A percentile compares a stretch with the other conserved stretches of the same genome.
These are phyloP conservation scores for Cadophora malorum DNA, from an alignment of 2,329 filamentous ascomycete genomes.

Conservation along the genomic window DNA sequence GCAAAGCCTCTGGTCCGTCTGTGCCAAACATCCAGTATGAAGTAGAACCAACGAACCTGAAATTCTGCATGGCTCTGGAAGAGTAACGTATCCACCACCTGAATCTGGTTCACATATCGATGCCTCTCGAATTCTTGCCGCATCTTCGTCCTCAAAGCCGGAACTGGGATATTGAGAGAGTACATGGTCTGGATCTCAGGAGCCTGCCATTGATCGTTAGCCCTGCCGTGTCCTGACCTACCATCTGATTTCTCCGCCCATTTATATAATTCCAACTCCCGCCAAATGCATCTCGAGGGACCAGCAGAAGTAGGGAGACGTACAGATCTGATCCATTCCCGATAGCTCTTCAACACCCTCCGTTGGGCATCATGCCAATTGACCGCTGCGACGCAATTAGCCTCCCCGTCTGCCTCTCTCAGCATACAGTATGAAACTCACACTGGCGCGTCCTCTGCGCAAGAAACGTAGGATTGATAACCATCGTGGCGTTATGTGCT, in stretches of 20 bases:
- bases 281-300: not conserved
- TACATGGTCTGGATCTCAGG: slow-evolving; percentile 99
- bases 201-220: slow-evolving; percentile 62
- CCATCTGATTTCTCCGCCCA: not conserved
- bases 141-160: slow-evolving; percentile 88
- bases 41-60: slow-evolving; percentile 67
- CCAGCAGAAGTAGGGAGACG: slow-evolving; percentile 46
- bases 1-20: not conserved
- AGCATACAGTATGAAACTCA: slow-evolving; percentile 53
- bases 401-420: slow-evolving; percentile 53
- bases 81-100: slow-evolving; percentile 86
- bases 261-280: not conserved
- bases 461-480: slow-evolving; percentile 92
- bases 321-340: slow-evolving; percentile 96
- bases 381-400: slow-evolving; percentile 67
- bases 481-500: slow-evolving; percentile 60
- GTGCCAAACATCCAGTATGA: not conserved
- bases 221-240: not conserved
- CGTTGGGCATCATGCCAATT: slow-evolving; percentile 89
- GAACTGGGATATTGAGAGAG: slow-evolving; percentile 86
- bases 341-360: slow-evolving; percentile 87
- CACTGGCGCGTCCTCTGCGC: slow-evolving; percentile 81
- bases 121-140: slow-evolving; percentile 97
- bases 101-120: slow-evolving; percentile 88
- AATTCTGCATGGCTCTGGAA: slow-evolving; percentile 93